Evolutionary conservation across 306 rosid species (phyloP), one percentile per base, ranked within the genome.

Genomic region (Datisca glomerata): DNA sequence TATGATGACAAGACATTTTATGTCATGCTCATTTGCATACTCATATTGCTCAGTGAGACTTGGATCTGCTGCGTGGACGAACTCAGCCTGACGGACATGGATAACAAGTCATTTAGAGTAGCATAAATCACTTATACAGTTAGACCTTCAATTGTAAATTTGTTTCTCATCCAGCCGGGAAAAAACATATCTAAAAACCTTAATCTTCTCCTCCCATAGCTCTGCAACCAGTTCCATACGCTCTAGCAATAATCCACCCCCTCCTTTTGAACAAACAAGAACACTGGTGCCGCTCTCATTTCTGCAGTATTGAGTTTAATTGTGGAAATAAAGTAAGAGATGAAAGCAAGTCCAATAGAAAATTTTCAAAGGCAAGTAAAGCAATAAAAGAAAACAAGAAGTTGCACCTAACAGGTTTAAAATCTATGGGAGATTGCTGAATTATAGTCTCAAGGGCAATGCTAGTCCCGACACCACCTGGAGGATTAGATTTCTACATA

Each of bases 21-120:
- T 79, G 56, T 80, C 97, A 49, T 72, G 89, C 55, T 87, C 97
- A 24, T 75, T 76, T 15, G 97, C 97, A 48, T 83, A 87, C 65
- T 87, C 94, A 60, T 87, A 87, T 65, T 87, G 93, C 53, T 83
- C 97, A 14, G 97, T 87, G 24, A 87, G 77, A 67, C 94, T 87
- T 41, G 97, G 97, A 76, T 87, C 97, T 6, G 73, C 78, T 51
- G 64, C 45, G 18, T 82, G 94, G 46, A 79, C 78, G 67, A 79
- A 75, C 42, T 79, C 89, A 49, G 97, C 97, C 97, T 87, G 65
- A 63, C 15, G 39, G 33, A 61, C 54, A 69, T 19, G 64, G 45
- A 51, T 32, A 31, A 56, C 43, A 43, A 48, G 59, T 73, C 17
- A 65, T 66, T 47, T 55, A 63, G 40, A 39, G 45, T n/a, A n/a